Evolutionary conservation across 1,284 basidiomycete species (phyloP), one percentile per base, ranked within the genome.

Genomic region (Porodaedalea pini): DNA sequence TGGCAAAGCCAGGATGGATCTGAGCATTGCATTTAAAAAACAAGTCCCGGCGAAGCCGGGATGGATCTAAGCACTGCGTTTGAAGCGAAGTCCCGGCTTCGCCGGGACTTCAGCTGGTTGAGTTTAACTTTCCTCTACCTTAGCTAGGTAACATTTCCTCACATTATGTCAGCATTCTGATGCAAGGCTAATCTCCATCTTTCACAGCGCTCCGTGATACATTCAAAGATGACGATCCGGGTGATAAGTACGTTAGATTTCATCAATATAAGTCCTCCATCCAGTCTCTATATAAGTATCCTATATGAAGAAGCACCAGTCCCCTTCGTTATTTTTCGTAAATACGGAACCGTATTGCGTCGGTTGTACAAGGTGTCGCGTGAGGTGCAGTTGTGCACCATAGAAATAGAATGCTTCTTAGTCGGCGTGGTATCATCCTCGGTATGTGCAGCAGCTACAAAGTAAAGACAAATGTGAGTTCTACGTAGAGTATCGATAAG

Each of bases 361-460:
- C 50, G 36, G 23, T 8, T 41, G 40, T 36, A 34, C 27, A 8
- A 51, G 39, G 39, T 43, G 25, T 47, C 51, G 50, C 56, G 37
- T 7, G 19, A 29, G 13, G 15, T 34, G 29, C 19, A n/a, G 25
- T 19, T 31, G 37, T 27, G 49, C 10, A 52, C 23, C 25, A 41
- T 34, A 21, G 32, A 31, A 34, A 21, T 34, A 17, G 25, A 29
- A 6, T 10, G 17, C 19, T 23, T 36, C 23, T 43, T 34, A 6
- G 17, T 13, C 13, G 15, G 11, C 27, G n/a, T 47, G 40, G 3
- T 21, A 27, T 61, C 40, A 88, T 71, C 87, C 85, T 64, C 86
- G 82, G 72, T 78, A 90, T 52, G 84, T 86, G 69, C 83, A 86
- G 64, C 81, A 86, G 56, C 84, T 86, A 61, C 25, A 44, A 36